Conservation (phyloP, 2,329 filamentous ascomycete species). For the Hypoxylon sp. region DNA sequence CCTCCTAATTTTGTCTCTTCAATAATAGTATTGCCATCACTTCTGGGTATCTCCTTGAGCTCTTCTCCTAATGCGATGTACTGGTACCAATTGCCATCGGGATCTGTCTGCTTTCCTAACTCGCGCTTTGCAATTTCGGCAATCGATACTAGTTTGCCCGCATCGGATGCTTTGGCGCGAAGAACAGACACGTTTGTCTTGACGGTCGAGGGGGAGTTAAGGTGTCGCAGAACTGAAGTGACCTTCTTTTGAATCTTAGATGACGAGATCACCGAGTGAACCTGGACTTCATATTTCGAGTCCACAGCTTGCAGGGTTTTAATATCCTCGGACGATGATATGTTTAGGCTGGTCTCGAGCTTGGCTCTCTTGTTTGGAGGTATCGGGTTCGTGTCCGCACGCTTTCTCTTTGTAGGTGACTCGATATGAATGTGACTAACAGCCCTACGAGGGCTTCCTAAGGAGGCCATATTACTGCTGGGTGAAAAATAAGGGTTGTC, state of each 20-base stretch:
- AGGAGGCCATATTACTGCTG: slow-evolving; percentile 30
- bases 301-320: slow-evolving; percentile 55
- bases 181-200: slow-evolving; percentile 54
- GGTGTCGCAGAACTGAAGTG: slow-evolving; percentile 54
- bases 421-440: no score
- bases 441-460: no score
- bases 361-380: slow-evolving; percentile 38
- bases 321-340: slow-evolving; percentile 50
- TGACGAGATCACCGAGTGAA: slow-evolving; percentile 66
- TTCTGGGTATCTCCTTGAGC: slow-evolving; percentile 41
- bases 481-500: slow-evolving; percentile 3
- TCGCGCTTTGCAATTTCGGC: slow-evolving; percentile 71
- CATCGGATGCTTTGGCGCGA: slow-evolving; percentile 59
- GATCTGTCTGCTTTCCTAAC: slow-evolving; percentile 51
- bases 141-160: slow-evolving; percentile 73
- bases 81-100: slow-evolving; percentile 56
- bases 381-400: slow-evolving; percentile 30
- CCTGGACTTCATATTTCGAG: slow-evolving; percentile 58
- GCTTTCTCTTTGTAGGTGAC: slow-evolving; percentile 42
- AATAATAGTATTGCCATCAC: slow-evolving; percentile 48
- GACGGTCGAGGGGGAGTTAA: slow-evolving; percentile 45
- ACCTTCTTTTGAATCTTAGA: slow-evolving; percentile 67
- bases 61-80: slow-evolving; percentile 66
- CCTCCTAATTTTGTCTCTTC: slow-evolving; percentile 54
- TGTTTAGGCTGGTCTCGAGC: slow-evolving; percentile 38